Evolutionary conservation across 352 stramenopile genomes (phyloP).

Genomic region (Bremia lactucae): DNA sequence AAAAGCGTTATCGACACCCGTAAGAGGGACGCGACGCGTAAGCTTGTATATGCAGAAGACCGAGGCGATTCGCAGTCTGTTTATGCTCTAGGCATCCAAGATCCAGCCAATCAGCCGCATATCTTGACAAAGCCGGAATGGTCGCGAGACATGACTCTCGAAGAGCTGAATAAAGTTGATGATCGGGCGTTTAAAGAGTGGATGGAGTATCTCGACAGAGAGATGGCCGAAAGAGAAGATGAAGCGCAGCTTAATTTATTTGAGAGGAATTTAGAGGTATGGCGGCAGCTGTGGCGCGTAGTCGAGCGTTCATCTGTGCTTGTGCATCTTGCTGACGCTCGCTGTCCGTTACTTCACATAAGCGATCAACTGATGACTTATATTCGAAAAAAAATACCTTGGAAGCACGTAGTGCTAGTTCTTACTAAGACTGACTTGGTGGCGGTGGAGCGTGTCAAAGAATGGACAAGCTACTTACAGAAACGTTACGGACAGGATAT

Average conservation of each 20-base stretch:
- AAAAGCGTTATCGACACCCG: conserved; percentile 43
- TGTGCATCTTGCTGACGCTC: conserved; percentile 63
- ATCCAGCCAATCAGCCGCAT: conserved; percentile 42
- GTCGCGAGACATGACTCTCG: conserved; percentile 49
- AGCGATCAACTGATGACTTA: conserved; percentile 56
- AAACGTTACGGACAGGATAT: conserved; percentile 81
- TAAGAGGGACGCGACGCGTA: conserved; percentile 58
- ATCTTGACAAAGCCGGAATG: conserved; percentile 58
- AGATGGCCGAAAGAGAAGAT: conserved; percentile 6
- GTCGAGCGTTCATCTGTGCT: conserved; percentile 67
- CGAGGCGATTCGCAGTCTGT: conserved; percentile 63
- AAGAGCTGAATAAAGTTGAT: conserved; percentile 50
- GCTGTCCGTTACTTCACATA: conserved; percentile 60
- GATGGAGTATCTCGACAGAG: conserved; percentile 30
- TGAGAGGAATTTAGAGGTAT: conserved; percentile 75
- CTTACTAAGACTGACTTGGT: conserved; percentile 99
- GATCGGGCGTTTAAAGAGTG: conserved; percentile 44
- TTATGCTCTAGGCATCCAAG: conserved; percentile 51
- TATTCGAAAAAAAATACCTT: conserved; percentile 26
- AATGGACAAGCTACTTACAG: conserved; percentile 89
- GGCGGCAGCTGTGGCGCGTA: conserved; percentile 74
- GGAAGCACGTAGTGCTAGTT: conserved; percentile 94
- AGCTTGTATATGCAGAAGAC: conserved; percentile 45
- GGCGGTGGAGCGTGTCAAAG: conserved; percentile 50
- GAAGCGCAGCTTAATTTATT: conserved; percentile 46